Conservation (phyloP, 2,329 filamentous ascomycete species). For the Orbilia oligospora region DNA sequence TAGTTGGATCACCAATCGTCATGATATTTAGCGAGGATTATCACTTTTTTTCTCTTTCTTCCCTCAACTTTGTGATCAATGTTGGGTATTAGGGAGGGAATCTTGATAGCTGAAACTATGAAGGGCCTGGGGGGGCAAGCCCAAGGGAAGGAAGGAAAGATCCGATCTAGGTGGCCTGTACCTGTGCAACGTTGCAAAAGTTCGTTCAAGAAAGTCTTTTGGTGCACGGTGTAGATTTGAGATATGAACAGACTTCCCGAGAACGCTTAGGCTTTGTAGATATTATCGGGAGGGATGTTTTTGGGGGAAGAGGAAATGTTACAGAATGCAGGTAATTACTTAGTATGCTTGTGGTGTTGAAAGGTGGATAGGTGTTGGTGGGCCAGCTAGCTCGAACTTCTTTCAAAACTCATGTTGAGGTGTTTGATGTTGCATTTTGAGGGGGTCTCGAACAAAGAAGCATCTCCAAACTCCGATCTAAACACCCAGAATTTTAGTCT, state of each 20-base stretch:
- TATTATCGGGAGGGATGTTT: neutral
- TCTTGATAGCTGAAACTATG: neutral
- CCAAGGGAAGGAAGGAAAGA: neutral
- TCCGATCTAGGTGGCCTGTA: constrained; percentile 13
- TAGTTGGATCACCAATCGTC: neutral
- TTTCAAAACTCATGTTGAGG: constrained; percentile 9
- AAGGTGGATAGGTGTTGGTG: constrained; percentile 12
- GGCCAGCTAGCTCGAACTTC: neutral
- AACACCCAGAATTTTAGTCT: too few relatives aligned
- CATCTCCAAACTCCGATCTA: too few relatives aligned
- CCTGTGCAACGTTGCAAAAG: constrained; percentile 8
- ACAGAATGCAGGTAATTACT: neutral
- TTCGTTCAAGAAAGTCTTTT: neutral
- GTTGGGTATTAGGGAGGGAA: neutral
- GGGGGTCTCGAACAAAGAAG: neutral
- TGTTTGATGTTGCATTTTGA: constrained; percentile 19
- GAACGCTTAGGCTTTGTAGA: neutral
- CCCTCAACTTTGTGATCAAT: constrained; percentile 39
- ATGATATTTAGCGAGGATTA: constrained; percentile 11
- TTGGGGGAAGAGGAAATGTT: neutral
- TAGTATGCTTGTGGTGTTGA: neutral
- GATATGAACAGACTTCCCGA: neutral
- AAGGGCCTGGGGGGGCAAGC: neutral
- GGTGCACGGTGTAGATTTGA: neutral
- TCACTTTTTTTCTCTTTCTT: constrained; percentile 6